phyloP scores from a whole-genome alignment of 306 rosid genomes.

The Cucumis melo region DNA sequence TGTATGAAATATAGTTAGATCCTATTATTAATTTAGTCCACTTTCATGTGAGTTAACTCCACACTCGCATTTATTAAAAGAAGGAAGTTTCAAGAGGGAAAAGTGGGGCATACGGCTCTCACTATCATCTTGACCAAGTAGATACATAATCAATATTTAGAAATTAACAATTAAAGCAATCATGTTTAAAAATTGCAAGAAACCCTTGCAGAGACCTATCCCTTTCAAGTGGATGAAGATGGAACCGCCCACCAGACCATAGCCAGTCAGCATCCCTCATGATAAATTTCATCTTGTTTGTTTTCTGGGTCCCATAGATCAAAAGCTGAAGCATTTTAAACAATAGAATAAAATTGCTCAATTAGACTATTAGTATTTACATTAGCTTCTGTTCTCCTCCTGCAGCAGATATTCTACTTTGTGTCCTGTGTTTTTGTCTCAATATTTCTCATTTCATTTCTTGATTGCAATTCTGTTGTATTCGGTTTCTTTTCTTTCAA shows the following conservation, averaged over 20 bases:
- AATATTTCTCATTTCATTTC: not conserved
- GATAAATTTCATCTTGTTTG: not conserved
- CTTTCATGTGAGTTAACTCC: not conserved
- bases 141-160: not conserved
- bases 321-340: not conserved
- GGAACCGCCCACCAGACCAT: not conserved
- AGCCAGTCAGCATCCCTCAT: not conserved
- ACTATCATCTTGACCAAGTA: not conserved
- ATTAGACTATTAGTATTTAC: slow-evolving; percentile 4
- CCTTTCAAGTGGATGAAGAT: not conserved
- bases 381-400: slow-evolving; percentile 1
- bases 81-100: not conserved
- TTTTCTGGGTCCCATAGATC: not conserved
- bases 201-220: not conserved
- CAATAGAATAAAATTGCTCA: not conserved
- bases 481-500: not conserved
- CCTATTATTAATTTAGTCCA: not conserved
- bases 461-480: not conserved
- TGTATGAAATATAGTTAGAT: not conserved
- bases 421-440: not conserved
- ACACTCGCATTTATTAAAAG: not conserved
- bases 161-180: not conserved
- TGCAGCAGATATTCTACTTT: not conserved
- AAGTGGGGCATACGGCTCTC: not conserved
- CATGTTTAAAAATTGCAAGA: not conserved